Base-by-base conservation (phyloP, 2,329 filamentous ascomycete genomes). In the Diaporthe batatas region DNA sequence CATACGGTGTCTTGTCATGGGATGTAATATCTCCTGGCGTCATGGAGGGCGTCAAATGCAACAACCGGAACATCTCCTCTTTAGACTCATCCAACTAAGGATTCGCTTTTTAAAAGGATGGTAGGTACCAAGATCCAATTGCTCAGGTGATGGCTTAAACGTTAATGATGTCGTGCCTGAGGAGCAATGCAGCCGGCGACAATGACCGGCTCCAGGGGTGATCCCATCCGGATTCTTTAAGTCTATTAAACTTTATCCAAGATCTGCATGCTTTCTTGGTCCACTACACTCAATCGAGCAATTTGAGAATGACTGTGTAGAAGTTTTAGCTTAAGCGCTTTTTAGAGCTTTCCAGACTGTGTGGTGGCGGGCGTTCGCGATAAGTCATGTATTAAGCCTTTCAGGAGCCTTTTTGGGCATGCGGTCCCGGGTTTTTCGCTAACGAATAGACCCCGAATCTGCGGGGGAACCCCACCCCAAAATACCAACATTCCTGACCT, bases 221-320 rank as follows among this genome's bases (percentile, higher is more conserved):
- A 18, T 65, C 29, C 62, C 32, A 51, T 44, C 42, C 23, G 29
- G 29, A 29, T 29, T 29, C 32, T 3, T 39, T 11, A 51, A 36
- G 3, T 36, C 23, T 65, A 36, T 36, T 65, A 51, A 65, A 65
- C 44, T 51, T 65, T 65, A 51, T 51, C 14, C 62, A 25, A 51
- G 62, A 36, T 39, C 62, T 65, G 11, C 44, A 7, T 2, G 34
- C 11, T 23, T 25, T 0, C 18, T 18, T 7, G 10, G 14, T 11
- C 62, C 44, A 51, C 59, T 51, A 11, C 1, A 23, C 7, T 6
- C 29, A 25, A 42, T 18, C 14, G 16, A 18, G 39, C 39, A 18
- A 42, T 42, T 42, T 18, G 29, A 34, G 6, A 51, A 18, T 7
- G 10, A 36, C 11, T 7, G 29, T 25, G 29, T 18, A 29, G 23